These are phyloP conservation scores for Asterochloris sp. DNA, from an alignment of 139 green algal genomes.

Conservation along the genomic window DNA sequence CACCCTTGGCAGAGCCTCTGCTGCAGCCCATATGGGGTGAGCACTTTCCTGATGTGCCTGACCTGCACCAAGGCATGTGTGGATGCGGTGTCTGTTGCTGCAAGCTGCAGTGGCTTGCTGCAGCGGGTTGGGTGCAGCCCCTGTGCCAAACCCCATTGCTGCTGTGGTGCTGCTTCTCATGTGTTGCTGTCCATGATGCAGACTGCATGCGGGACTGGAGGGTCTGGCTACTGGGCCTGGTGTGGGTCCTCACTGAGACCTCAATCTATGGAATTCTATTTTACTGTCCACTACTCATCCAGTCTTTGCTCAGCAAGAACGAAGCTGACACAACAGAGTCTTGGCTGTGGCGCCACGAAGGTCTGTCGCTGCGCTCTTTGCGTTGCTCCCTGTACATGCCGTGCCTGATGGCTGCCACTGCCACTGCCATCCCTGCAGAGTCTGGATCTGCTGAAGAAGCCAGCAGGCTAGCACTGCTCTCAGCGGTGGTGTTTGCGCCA, in stretches of 20 bases:
- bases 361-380: not conserved
- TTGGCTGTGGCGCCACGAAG: not conserved
- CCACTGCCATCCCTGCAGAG: not conserved
- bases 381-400: not conserved
- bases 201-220: conserved; percentile 5
- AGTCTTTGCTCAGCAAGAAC: not conserved
- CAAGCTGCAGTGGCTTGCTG: too few species aligned
- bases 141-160: too few species aligned
- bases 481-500: conserved; percentile 14
- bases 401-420: not conserved
- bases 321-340: not conserved
- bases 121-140: too few species aligned
- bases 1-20: too few species aligned
- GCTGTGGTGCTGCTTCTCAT: too few species aligned
- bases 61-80: too few species aligned
- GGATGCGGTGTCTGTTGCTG: too few species aligned
- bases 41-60: too few species aligned
- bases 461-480: conserved; percentile 17
- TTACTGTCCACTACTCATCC: not conserved
- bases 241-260: conserved; percentile 9
- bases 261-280: conserved; percentile 18
- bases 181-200: not conserved
- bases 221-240: conserved; percentile 7
- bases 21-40: too few species aligned
- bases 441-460: not conserved